Evolutionary conservation across 2,329 filamentous ascomycete genomes (phyloP).

Genomic region (Pseudonectria buxi): DNA sequence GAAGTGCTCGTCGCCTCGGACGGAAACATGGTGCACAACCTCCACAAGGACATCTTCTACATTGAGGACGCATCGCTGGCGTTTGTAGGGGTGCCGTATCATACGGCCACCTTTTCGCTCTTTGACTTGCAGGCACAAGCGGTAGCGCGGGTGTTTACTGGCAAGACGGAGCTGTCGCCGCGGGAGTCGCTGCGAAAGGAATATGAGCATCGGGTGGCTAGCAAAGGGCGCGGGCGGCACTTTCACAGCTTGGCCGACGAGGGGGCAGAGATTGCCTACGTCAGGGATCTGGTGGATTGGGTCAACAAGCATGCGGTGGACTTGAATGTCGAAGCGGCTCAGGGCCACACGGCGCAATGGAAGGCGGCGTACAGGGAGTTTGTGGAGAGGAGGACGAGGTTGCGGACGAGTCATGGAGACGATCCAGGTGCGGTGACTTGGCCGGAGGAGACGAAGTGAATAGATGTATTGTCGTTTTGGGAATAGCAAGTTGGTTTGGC

Average conservation of each 20-base stretch:
- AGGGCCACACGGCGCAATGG: slow-evolving; percentile 12
- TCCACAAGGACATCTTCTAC: slow-evolving; percentile 67
- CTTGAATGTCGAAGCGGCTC: slow-evolving; percentile 3
- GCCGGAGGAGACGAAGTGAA: background rate
- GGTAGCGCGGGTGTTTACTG: slow-evolving; percentile 50
- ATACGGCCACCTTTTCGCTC: slow-evolving; percentile 60
- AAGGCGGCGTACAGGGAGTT: slow-evolving; percentile 7
- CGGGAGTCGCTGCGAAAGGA: slow-evolving; percentile 6
- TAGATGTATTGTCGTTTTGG: no score
- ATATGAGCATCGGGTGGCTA: slow-evolving; percentile 16
- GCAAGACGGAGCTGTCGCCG: slow-evolving; percentile 27
- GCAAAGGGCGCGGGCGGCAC: slow-evolving; percentile 13
- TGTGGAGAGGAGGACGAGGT: slow-evolving; percentile 8
- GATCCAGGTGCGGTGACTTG: slow-evolving; percentile 9
- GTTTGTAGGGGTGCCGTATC: slow-evolving; percentile 60
- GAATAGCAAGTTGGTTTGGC: no score
- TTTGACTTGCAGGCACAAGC: slow-evolving; percentile 65
- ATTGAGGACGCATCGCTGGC: slow-evolving; percentile 57
- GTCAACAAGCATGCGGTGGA: slow-evolving; percentile 10
- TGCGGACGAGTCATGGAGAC: slow-evolving; percentile 6
- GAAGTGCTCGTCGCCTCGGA: slow-evolving; percentile 53
- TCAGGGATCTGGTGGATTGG: slow-evolving; percentile 17
- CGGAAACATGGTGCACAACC: slow-evolving; percentile 57
- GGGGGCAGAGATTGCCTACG: slow-evolving; percentile 17
- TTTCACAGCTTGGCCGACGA: slow-evolving; percentile 20